These are phyloP conservation scores for Neofusicoccum ribis DNA, from an alignment of 2,329 filamentous ascomycete genomes.

Conservation along the genomic window DNA sequence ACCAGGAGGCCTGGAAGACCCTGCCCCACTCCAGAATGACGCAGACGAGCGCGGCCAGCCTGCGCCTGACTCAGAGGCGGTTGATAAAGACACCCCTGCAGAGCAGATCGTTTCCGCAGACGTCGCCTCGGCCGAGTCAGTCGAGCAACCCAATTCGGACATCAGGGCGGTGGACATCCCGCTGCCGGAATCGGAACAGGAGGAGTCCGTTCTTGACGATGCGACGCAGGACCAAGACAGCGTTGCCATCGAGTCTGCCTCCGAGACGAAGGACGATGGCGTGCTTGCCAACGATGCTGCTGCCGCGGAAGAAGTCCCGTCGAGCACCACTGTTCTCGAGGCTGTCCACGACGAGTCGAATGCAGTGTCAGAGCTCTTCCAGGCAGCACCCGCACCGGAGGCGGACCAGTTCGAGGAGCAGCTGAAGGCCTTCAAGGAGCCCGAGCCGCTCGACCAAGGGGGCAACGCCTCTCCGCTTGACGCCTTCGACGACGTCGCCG, in stretches of 20 bases:
- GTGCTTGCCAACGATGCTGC: neutral
- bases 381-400: neutral
- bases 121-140: neutral
- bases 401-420: neutral
- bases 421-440: constrained; percentile 13
- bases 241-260: neutral
- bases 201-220: neutral
- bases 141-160: neutral
- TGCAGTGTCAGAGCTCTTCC: too few species aligned
- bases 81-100: neutral
- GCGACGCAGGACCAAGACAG: neutral
- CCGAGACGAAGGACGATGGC: neutral
- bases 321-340: too few species aligned
- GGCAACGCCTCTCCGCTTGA: neutral
- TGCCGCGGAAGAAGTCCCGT: neutral
- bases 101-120: constrained; percentile 6
- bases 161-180: neutral
- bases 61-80: neutral
- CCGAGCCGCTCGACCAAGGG: neutral
- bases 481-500: neutral
- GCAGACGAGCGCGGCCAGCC: neutral
- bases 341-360: too few species aligned
- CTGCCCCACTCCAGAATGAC: neutral
- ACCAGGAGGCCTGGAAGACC: neutral
- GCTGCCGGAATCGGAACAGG: neutral